Percentiles rank a stretch among this genome's conserved stretches.
phyloP scores from a whole-genome alignment of 1,284 basidiomycete genomes.

The Volvariella volvacea region DNA sequence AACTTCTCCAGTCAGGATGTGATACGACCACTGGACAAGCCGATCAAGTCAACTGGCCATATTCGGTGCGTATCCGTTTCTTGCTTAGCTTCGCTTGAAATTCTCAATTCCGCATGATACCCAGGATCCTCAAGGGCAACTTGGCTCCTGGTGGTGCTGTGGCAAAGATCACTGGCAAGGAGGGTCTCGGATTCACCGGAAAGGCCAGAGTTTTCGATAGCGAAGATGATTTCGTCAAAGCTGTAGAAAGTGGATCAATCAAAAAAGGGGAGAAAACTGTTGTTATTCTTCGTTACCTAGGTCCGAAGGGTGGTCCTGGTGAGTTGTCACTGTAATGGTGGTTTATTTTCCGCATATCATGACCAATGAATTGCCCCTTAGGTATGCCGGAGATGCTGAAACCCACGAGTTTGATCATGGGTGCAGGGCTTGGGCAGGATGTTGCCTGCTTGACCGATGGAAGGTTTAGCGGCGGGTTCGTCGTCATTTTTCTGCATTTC shows the following conservation, averaged over 20 bases:
- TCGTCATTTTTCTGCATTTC: constrained; percentile 8
- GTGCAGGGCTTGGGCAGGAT: constrained; percentile 85
- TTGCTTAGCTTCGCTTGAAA: background rate
- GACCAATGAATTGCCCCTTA: constrained; percentile 15
- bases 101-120: constrained; percentile 1
- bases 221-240: constrained; percentile 76
- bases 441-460: constrained; percentile 93
- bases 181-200: constrained; percentile 80
- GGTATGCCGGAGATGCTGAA: constrained; percentile 97
- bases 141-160: constrained; percentile 93
- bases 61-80: constrained; percentile 50
- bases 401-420: constrained; percentile 87
- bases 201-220: constrained; percentile 81
- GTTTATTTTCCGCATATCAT: constrained; percentile 7
- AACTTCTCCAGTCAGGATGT: constrained; percentile 68
- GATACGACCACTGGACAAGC: constrained; percentile 76
- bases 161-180: constrained; percentile 91
- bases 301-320: constrained; percentile 87
- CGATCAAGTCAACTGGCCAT: constrained; percentile 87
- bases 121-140: constrained; percentile 76
- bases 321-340: constrained; percentile 19
- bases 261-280: constrained; percentile 87
- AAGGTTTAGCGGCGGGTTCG: constrained; percentile 86
- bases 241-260: constrained; percentile 76
- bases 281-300: constrained; percentile 84